Evolutionary conservation across 257 asterid genomes (phyloP).

Genomic region (Fraxinus americana): DNA sequence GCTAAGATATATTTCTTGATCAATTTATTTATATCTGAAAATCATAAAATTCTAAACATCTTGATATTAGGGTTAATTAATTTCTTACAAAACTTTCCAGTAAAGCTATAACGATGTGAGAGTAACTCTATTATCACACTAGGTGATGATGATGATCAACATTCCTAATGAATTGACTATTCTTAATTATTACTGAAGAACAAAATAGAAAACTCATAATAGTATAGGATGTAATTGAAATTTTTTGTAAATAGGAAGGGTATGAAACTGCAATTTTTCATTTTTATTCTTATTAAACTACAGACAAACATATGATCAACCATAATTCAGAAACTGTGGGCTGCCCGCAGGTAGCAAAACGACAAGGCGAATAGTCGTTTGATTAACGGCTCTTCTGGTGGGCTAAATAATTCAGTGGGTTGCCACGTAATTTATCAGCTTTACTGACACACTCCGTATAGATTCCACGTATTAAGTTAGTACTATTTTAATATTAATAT

Average conservation of each 20-base stretch:
- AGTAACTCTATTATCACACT: no score
- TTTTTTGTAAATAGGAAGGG: background rate
- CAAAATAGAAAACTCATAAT: no score
- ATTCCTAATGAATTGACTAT: background rate
- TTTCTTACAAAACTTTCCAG: no score
- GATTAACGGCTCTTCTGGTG: constrained; percentile 20
- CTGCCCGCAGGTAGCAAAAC: constrained; percentile 13
- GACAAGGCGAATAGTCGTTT: constrained; percentile 40
- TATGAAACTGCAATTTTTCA: background rate
- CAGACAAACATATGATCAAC: background rate
- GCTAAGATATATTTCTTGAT: no score
- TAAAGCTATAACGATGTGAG: no score
- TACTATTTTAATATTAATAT: background rate
- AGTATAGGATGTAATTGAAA: background rate
- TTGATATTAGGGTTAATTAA: no score
- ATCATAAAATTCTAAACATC: no score
- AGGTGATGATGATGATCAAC: no score
- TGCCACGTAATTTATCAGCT: constrained; percentile 44
- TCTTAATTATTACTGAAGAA: background rate
- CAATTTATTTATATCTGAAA: no score
- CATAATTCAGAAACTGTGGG: constrained; percentile 17
- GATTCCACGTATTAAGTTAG: constrained; percentile 39
- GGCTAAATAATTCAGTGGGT: constrained; percentile 24
- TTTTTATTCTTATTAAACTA: background rate
- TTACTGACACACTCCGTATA: constrained; percentile 33